Evolutionary conservation across 371 early-diverging fungal genomes (phyloP), one percentile per base, ranked within the genome.

Genomic region (Mucor irregularis): DNA sequence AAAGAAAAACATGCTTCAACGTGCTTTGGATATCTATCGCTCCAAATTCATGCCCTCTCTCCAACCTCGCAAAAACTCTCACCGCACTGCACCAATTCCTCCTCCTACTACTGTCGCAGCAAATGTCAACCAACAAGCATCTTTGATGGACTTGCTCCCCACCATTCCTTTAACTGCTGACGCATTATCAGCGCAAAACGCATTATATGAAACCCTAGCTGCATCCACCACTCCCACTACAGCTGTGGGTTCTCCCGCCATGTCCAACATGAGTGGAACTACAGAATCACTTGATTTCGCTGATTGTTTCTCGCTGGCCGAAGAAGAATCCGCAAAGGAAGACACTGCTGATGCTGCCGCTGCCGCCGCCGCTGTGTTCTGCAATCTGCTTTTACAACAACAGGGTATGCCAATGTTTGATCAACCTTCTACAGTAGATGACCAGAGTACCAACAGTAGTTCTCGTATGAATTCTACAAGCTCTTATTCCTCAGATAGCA

Each of bases 291-390:
- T 73, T 17, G 77, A 76, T 45, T 73, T 76, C 50, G 65, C 60
- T n/a, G 77, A 76, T 53, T 76, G 77, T 47, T 73, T 76, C 67
- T 76, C 73, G 63, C 69, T 73, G 67, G 69, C 62, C 60, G 77
- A 73, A 16, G 73, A 72, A 54, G 58, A 53, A 31, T 30, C 48
- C 21, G 53, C 45, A n/a, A 48, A 51, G 13, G 38, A 43, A 26
- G 54, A 47, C 13, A 46, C 31, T 22, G 22, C 33, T 13, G 16
- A 39, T 55, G 38, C 49, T 33, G 14, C 35, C 42, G 28, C 19
- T 21, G 63, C 35, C 40, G 42, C 37, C 24, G 58, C 50, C 45
- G 49, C 48, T 31, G 53, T 56, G 57, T 69, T 58, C 53, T 69
- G 50, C 55, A 61, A 25, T 53, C 44, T 58, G 43, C 49, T 30